Evolutionary conservation across 352 stramenopile genomes (phyloP).

Genomic region (Peronospora farinosa): DNA sequence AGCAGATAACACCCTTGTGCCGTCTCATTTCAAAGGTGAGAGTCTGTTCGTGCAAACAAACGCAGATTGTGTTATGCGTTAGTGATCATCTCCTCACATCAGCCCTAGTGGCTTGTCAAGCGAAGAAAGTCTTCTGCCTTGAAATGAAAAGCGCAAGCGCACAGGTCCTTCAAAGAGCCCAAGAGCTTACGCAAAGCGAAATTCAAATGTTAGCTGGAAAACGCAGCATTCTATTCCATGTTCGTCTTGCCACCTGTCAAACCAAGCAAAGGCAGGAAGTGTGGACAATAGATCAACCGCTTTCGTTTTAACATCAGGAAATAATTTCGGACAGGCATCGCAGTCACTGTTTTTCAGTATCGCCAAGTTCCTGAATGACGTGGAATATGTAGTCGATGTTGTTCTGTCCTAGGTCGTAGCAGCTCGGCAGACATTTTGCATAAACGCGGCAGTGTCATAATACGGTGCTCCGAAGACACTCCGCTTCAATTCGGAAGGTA

Average conservation of each 20-base stretch:
- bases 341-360: slow-evolving; percentile 48
- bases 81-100: slow-evolving; percentile 3
- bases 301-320: too few species aligned
- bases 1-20: slow-evolving; percentile 11
- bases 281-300: too few species aligned
- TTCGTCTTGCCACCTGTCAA: too few species aligned
- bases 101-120: slow-evolving; percentile 32
- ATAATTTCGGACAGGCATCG: too few species aligned
- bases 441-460: slow-evolving; percentile 60
- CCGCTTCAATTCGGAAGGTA: slow-evolving; percentile 11
- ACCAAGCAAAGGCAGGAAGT: too few species aligned
- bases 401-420: slow-evolving; percentile 58
- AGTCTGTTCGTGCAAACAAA: too few species aligned
- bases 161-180: too few species aligned
- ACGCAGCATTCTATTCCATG: too few species aligned
- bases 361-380: slow-evolving; percentile 60
- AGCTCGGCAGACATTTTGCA: slow-evolving; percentile 73
- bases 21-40: neutral
- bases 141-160: slow-evolving; percentile 18
- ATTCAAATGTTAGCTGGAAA: too few species aligned
- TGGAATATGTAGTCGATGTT: slow-evolving; percentile 80
- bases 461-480: slow-evolving; percentile 55
- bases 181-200: too few species aligned
- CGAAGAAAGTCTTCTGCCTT: slow-evolving; percentile 11
- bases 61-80: neutral